Conservation (phyloP, 352 stramenopile species). For the Phytophthora pistaciae region DNA sequence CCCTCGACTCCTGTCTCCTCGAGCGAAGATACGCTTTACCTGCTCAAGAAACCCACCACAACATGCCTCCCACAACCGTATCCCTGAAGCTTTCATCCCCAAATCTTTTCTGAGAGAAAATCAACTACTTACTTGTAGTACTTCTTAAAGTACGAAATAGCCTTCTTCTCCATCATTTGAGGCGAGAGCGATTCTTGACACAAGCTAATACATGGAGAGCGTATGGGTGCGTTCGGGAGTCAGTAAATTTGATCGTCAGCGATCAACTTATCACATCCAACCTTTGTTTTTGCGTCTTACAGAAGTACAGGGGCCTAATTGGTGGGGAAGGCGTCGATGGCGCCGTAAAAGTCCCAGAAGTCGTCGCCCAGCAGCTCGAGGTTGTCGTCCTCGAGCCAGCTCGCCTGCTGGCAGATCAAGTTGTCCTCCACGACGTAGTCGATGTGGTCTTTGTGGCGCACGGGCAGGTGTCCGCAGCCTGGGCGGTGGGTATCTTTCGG, state of each 20-base stretch:
- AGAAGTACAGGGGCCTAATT: conserved; percentile 15
- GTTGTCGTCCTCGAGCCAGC: conserved; percentile 62
- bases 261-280: neutral
- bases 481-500: conserved; percentile 63
- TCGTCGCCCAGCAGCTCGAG: conserved; percentile 80
- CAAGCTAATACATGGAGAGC: neutral
- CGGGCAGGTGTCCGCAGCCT: conserved; percentile 74
- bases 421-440: conserved; percentile 88
- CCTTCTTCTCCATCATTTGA: neutral
- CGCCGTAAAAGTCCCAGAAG: conserved; percentile 87
- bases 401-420: conserved; percentile 75
- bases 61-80: neutral
- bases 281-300: neutral
- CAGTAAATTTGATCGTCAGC: neutral
- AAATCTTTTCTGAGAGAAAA: neutral
- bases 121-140: too few species aligned
- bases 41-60: neutral
- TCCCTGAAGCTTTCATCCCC: neutral
- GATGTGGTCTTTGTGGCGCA: conserved; percentile 84
- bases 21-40: neutral
- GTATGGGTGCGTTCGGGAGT: neutral
- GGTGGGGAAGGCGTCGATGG: conserved; percentile 62
- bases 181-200: neutral
- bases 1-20: neutral
- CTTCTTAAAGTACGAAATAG: too few species aligned